These are phyloP conservation scores for Melanopsichium pennsylvanicum DNA, from an alignment of 1,284 basidiomycete species.

Conservation along the genomic window DNA sequence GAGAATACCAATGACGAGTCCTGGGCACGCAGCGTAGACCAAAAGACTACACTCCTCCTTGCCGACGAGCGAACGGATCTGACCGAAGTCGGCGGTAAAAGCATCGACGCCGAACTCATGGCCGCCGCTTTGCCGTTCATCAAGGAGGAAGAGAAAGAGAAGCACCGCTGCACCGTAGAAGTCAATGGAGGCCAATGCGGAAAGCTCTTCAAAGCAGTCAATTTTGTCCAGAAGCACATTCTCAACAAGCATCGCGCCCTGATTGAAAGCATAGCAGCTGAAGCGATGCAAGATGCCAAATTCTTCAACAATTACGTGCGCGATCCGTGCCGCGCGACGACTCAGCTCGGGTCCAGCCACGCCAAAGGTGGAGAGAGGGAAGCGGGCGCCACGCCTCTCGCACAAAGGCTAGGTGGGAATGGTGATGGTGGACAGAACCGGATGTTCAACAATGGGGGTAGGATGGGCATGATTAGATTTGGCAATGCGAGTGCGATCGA, in stretches of 20 bases:
- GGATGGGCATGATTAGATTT: conserved; percentile 44
- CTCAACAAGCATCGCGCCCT: conserved; percentile 56
- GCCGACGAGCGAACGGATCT: conserved; percentile 33
- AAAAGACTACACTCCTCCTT: conserved; percentile 47
- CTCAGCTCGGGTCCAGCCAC: conserved; percentile 13
- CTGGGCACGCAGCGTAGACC: conserved; percentile 56
- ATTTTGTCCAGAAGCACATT: conserved; percentile 62
- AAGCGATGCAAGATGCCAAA: conserved; percentile 18
- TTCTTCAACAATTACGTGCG: conserved; percentile 53
- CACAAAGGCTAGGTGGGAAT: conserved; percentile 11
- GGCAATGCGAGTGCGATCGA: conserved; percentile 31
- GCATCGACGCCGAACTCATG: conserved; percentile 36
- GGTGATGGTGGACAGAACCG: background rate
- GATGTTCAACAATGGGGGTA: conserved; percentile 24
- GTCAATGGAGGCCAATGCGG: conserved; percentile 42
- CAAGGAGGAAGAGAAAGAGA: conserved; percentile 55
- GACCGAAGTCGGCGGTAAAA: conserved; percentile 47
- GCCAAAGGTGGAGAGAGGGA: background rate
- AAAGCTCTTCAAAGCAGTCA: conserved; percentile 59
- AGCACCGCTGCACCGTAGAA: conserved; percentile 56
- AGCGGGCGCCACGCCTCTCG: conserved; percentile 4
- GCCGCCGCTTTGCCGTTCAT: conserved; percentile 40
- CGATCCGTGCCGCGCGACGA: conserved; percentile 44
- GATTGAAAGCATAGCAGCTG: conserved; percentile 23
- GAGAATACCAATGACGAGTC: conserved; percentile 46